Evolutionary conservation across 2,329 filamentous ascomycete genomes (phyloP).

Genomic region (Erysiphe pulchra): DNA sequence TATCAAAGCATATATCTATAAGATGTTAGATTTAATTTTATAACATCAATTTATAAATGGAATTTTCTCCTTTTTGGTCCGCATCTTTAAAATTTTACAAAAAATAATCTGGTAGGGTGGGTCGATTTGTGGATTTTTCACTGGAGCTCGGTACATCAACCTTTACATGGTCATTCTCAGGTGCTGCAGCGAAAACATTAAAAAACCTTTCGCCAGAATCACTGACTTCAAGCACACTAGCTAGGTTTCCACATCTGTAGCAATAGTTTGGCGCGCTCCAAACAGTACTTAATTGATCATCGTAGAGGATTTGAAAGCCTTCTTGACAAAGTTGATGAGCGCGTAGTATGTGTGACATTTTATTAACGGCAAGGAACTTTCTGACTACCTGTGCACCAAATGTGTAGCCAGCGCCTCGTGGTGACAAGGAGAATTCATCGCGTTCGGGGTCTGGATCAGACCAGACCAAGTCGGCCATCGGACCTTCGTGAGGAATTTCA

Average conservation of each 20-base stretch:
- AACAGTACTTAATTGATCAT: slow-evolving; percentile 80
- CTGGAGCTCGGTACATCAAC: slow-evolving; percentile 56
- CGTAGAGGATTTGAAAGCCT: slow-evolving; percentile 89
- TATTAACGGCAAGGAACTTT: slow-evolving; percentile 93
- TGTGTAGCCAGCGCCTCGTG: slow-evolving; percentile 83
- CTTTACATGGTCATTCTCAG: slow-evolving; percentile 80
- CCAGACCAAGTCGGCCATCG: slow-evolving; percentile 99
- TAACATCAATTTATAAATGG: too few species aligned
- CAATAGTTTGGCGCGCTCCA: slow-evolving; percentile 80
- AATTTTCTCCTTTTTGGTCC: not conserved
- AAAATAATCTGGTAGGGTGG: slow-evolving; percentile 44
- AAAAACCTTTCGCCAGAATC: slow-evolving; percentile 84
- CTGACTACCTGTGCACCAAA: slow-evolving; percentile 95
- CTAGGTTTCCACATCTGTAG: slow-evolving; percentile 89
- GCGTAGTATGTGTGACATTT: slow-evolving; percentile 89
- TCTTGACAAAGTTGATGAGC: slow-evolving; percentile 98
- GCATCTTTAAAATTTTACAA: slow-evolving; percentile 18
- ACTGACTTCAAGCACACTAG: slow-evolving; percentile 86
- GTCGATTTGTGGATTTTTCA: slow-evolving; percentile 42
- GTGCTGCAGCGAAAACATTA: slow-evolving; percentile 92
- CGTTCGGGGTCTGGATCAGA: slow-evolving; percentile 92
- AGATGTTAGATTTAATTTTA: too few species aligned
- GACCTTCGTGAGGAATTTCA: slow-evolving; percentile 93
- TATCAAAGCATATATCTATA: too few species aligned
- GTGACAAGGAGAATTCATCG: slow-evolving; percentile 87